phyloP scores from a whole-genome alignment of 495 filamentous ascomycete genomes.

The Viridothelium virens region DNA sequence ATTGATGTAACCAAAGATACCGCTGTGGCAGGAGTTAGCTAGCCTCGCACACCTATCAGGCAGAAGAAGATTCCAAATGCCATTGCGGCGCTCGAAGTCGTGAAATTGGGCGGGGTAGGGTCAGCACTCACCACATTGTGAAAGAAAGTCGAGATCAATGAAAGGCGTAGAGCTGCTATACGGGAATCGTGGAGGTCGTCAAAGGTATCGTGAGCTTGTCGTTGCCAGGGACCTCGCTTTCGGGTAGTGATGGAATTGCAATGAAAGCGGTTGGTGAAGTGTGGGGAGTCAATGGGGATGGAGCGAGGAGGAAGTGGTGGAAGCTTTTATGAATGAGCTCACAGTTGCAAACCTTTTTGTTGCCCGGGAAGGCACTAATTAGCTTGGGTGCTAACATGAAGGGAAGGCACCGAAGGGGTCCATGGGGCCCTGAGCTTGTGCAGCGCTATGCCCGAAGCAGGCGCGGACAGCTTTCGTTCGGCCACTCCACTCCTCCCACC shows the following conservation, averaged over 20 bases:
- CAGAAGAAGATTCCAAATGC: not conserved
- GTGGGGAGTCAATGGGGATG: not conserved
- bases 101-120: no score
- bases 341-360: conserved; percentile 1
- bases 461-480: not conserved
- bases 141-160: conserved; percentile 7
- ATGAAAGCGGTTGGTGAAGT: not conserved
- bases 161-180: not conserved
- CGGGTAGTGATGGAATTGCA: not conserved
- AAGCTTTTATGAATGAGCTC: conserved; percentile 8
- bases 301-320: not conserved
- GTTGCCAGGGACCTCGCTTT: not conserved
- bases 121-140: conserved; percentile 1
- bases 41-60: not conserved
- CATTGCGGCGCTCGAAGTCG: no score
- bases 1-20: conserved; percentile 98
- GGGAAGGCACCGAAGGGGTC: not conserved
- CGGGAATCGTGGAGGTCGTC: conserved; percentile 4
- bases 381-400: no score
- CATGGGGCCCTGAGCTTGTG: not conserved
- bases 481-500: not conserved
- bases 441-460: conserved; percentile 2
- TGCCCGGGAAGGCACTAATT: not conserved
- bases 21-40: conserved; percentile 46
- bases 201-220: not conserved